These are phyloP conservation scores for Achaetomium macrosporum DNA, from an alignment of 2,329 filamentous ascomycete genomes.

Conservation along the genomic window DNA sequence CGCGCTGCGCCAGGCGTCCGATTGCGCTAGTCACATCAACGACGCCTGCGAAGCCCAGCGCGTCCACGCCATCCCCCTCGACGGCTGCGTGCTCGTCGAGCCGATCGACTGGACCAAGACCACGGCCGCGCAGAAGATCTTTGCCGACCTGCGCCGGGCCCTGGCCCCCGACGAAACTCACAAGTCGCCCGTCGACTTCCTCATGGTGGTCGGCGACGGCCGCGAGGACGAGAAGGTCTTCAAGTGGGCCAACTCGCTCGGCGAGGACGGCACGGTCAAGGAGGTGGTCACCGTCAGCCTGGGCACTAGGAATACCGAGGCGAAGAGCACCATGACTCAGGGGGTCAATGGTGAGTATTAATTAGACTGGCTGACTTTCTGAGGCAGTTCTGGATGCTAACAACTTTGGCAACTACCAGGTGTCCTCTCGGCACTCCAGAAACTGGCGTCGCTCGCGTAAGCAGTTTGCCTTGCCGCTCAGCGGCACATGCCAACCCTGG, in stretches of 20 bases:
- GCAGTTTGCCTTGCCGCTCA: slow-evolving; percentile 13
- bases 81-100: slow-evolving; percentile 78
- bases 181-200: slow-evolving; percentile 63
- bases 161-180: slow-evolving; percentile 31
- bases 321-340: slow-evolving; percentile 77
- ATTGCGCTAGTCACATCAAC: slow-evolving; percentile 93
- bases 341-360: slow-evolving; percentile 75
- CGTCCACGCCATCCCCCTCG: slow-evolving; percentile 76
- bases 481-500: slow-evolving; percentile 7
- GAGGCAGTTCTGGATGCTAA: background rate
- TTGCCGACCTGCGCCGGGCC: slow-evolving; percentile 48
- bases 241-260: slow-evolving; percentile 81
- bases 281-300: slow-evolving; percentile 81
- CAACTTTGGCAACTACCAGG: slow-evolving; percentile 20
- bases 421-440: slow-evolving; percentile 42
- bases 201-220: slow-evolving; percentile 85
- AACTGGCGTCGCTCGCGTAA: slow-evolving; percentile 39
- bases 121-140: slow-evolving; percentile 71
- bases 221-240: slow-evolving; percentile 93
- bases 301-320: slow-evolving; percentile 82
- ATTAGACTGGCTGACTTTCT: no score
- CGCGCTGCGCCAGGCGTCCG: slow-evolving; percentile 73
- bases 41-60: slow-evolving; percentile 80
- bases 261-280: slow-evolving; percentile 51
- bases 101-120: slow-evolving; percentile 82